These are phyloP conservation scores for Hydnum rufescens DNA, from an alignment of 768 basidiomycete genomes.

Conservation along the genomic window DNA sequence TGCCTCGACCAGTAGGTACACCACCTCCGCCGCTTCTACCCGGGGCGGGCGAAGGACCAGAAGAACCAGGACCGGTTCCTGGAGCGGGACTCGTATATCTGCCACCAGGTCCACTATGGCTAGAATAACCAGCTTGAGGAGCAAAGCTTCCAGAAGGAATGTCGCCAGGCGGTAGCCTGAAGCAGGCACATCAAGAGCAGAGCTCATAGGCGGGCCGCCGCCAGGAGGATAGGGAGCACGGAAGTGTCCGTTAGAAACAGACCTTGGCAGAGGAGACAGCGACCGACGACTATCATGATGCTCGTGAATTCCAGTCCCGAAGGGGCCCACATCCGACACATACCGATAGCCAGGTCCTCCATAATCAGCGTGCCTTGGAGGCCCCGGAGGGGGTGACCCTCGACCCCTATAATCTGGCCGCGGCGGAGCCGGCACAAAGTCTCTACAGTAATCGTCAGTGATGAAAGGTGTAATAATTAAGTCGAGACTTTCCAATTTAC, in stretches of 20 bases:
- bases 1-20: slow-evolving; percentile 14
- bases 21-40: not conserved
- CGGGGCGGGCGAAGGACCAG: not conserved
- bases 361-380: not conserved
- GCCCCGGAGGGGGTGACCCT: not conserved
- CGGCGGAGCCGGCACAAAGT: too few species aligned
- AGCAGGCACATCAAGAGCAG: not conserved
- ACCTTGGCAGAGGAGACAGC: not conserved
- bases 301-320: not conserved
- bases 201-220: not conserved
- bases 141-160: slow-evolving; percentile 11
- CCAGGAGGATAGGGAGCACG: not conserved
- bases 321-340: not conserved
- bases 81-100: not conserved
- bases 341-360: not conserved
- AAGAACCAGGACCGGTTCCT: too few species aligned
- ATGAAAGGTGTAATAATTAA: not conserved
- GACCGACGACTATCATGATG: not conserved
- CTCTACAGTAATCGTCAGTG: not conserved
- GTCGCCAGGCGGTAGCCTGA: not conserved
- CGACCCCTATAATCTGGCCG: not conserved
- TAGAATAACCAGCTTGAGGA: slow-evolving; percentile 29
- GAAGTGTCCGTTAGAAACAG: not conserved
- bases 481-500: not conserved
- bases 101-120: slow-evolving; percentile 7